Base-by-base conservation (phyloP, 495 filamentous ascomycete species). In the Lepidopterella palustris region DNA sequence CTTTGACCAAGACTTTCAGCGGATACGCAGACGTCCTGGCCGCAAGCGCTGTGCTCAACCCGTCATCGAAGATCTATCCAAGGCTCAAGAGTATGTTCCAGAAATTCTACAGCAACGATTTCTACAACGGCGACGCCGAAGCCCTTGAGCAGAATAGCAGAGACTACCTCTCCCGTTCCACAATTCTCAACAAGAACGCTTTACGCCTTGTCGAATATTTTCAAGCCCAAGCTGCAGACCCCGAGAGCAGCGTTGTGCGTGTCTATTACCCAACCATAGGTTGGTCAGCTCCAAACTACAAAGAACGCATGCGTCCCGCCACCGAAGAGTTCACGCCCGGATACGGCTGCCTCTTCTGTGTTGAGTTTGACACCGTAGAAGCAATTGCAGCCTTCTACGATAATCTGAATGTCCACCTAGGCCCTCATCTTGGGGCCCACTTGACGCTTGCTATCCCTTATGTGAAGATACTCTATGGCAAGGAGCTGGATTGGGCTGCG, bases 11-110 rank as follows among this genome's bases (percentile, higher is more conserved):
- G 67, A 69, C 70, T 1, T 79, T 82, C 59, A 76, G 68, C 55
- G 80, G 80, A 1, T 76, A 73, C 52, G 76, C 78, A 6, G 75
- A 83, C 57, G 76, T 80, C 32, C 80, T 81, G 72, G 79, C 13
- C 6, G 39, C 39, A 11, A 15, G 13, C 51, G 53, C 74, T 15
- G 65, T 71, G 20, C 65, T 80, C 57, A 74, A 75, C 58, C 77
- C 79, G 0, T 57, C 64, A 39, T 76, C 70, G 0, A 51, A 53
- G 58, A 24, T 23, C 1, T 70, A 76, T 66, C 0, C 55, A 31
- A 39, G 57, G 45, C 58, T 81, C 47, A 65, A 70, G 45, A 11
- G 60, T 3, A 51, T 68, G 0, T 65, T 76, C 54, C 47, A 21
- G 2, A n/a, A 68, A 23, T 18, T 40, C 13, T 76, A 73, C 69